These are phyloP conservation scores for Aulographum hederae DNA, from an alignment of 2,329 filamentous ascomycete genomes.

Conservation along the genomic window DNA sequence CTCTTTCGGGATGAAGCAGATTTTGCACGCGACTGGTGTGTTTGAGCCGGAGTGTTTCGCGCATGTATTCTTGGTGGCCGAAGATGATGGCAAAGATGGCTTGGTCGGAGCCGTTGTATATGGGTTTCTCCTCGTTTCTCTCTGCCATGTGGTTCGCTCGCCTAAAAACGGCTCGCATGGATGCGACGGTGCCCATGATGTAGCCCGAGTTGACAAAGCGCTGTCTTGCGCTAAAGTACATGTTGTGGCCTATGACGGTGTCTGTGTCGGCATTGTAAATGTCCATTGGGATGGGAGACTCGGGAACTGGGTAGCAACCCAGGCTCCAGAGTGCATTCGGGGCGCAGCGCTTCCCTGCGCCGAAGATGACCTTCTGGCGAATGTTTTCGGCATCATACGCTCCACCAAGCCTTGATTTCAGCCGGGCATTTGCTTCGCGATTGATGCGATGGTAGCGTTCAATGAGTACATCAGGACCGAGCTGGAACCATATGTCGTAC, in stretches of 20 bases:
- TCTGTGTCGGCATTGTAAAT: conserved; percentile 28
- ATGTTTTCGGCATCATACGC: not conserved
- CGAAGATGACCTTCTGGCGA: conserved; percentile 29
- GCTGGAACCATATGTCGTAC: conserved; percentile 45
- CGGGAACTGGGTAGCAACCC: conserved; percentile 34
- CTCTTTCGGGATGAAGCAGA: not conserved
- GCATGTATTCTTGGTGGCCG: not conserved
- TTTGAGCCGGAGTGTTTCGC: not conserved
- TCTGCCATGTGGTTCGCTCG: conserved; percentile 20
- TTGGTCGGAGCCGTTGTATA: conserved; percentile 8
- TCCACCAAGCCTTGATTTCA: not conserved
- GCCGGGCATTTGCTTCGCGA: not conserved
- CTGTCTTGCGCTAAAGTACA: not conserved
- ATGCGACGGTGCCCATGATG: conserved; percentile 31
- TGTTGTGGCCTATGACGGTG: conserved; percentile 18
- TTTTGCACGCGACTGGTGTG: not conserved
- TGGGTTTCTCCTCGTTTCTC: conserved; percentile 10
- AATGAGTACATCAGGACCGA: conserved; percentile 44
- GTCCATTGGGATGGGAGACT: conserved; percentile 30
- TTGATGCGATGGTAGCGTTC: conserved; percentile 1
- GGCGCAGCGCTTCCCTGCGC: conserved; percentile 34
- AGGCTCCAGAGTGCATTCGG: conserved; percentile 22
- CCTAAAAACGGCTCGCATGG: conserved; percentile 28
- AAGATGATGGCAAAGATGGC: not conserved
- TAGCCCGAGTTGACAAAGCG: conserved; percentile 28